These are phyloP conservation scores for Lactarius hengduanensis DNA, from an alignment of 768 basidiomycete species.

Conservation along the genomic window DNA sequence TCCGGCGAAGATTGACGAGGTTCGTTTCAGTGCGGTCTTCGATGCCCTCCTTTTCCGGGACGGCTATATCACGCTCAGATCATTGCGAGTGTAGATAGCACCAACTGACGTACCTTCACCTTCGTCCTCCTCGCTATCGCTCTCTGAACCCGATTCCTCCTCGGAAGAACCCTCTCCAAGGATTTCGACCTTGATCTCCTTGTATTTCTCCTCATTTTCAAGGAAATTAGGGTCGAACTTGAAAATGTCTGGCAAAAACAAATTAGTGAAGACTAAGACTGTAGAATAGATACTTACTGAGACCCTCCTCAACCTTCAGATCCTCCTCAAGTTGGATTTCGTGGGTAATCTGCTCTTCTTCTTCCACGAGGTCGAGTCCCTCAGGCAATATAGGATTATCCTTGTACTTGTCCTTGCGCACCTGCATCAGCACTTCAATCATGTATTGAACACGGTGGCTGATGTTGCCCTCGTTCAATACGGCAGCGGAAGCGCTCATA, in stretches of 20 bases:
- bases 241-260: constrained; percentile 71
- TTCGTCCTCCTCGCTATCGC: constrained; percentile 54
- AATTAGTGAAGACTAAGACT: constrained; percentile 7
- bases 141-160: constrained; percentile 58
- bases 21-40: constrained; percentile 95
- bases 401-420: constrained; percentile 98
- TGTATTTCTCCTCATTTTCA: constrained; percentile 94
- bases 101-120: constrained; percentile 44
- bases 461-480: constrained; percentile 92
- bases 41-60: constrained; percentile 82
- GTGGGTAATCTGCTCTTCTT: constrained; percentile 98
- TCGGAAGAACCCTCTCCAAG: constrained; percentile 85
- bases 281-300: constrained; percentile 61
- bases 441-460: constrained; percentile 98
- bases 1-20: constrained; percentile 88
- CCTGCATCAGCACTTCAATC: constrained; percentile 99
- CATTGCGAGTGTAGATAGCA: neutral
- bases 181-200: constrained; percentile 88
- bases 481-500: constrained; percentile 97
- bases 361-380: constrained; percentile 94
- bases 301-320: constrained; percentile 87
- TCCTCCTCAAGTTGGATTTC: constrained; percentile 90
- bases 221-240: constrained; percentile 86
- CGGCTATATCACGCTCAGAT: constrained; percentile 43
- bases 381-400: constrained; percentile 95